These are phyloP conservation scores for Beauveria pseudobassiana DNA, from an alignment of 2,329 filamentous ascomycete species.

Conservation along the genomic window DNA sequence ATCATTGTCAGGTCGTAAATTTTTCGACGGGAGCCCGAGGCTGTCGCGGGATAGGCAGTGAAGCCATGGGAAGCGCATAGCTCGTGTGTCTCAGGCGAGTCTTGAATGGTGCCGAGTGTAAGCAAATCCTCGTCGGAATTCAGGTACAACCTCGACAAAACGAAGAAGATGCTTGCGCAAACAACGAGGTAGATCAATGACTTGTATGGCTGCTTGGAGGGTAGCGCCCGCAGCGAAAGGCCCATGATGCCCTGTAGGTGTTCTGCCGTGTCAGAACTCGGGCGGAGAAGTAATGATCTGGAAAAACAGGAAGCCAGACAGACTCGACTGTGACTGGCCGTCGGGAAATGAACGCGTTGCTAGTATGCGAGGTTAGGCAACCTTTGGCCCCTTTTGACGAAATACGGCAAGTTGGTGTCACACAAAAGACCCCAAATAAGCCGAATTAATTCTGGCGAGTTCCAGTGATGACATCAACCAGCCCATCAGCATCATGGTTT, in stretches of 20 bases:
- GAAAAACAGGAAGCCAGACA: background rate
- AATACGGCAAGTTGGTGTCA: background rate
- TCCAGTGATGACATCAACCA: too few species aligned
- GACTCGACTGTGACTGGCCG: background rate
- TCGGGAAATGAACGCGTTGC: background rate
- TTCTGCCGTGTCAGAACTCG: background rate
- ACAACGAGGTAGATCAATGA: background rate
- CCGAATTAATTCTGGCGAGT: too few species aligned
- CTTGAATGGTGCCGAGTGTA: conserved; percentile 2
- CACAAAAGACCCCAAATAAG: background rate
- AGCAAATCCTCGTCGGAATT: conserved; percentile 1
- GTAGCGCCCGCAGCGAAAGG: background rate
- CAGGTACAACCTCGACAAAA: conserved; percentile 1
- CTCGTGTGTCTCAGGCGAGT: conserved; percentile 1
- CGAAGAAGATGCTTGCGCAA: background rate
- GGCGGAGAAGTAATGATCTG: too few species aligned
- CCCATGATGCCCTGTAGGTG: background rate
- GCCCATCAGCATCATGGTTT: background rate
- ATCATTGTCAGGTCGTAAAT: conserved; percentile 51
- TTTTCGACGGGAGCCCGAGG: conserved; percentile 21
- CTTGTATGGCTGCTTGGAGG: background rate
- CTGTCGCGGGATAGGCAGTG: conserved; percentile 20
- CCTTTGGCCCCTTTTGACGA: background rate
- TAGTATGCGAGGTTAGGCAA: background rate
- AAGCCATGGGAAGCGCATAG: conserved; percentile 28